A percentile compares a stretch with the other conserved stretches of the same genome.
phyloP scores from a whole-genome alignment of 1,284 basidiomycete species.

The Meripilus lineatus region DNA sequence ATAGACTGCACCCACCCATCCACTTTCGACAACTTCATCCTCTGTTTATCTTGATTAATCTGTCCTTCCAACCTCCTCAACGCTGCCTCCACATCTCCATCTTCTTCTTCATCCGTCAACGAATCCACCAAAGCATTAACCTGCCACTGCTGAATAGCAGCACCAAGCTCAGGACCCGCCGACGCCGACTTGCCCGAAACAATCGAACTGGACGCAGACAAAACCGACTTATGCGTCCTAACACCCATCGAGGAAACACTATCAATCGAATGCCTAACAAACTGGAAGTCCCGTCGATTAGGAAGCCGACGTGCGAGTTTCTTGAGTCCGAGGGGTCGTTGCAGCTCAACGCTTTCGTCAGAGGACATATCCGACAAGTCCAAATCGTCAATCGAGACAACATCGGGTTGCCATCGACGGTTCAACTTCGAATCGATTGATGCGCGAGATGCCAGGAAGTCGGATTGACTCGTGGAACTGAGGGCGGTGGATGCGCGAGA shows the following conservation, averaged over 20 bases:
- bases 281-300: constrained; percentile 71
- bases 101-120: constrained; percentile 68
- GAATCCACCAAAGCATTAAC: constrained; percentile 75
- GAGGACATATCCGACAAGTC: constrained; percentile 72
- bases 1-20: constrained; percentile 78
- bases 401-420: constrained; percentile 51
- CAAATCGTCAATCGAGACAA: constrained; percentile 70
- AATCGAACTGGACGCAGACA: constrained; percentile 38
- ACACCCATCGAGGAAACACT: constrained; percentile 76
- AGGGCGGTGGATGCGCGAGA: background rate
- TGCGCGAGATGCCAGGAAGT: background rate
- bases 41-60: constrained; percentile 66
- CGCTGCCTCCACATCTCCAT: constrained; percentile 77
- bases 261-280: constrained; percentile 59
- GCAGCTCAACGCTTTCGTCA: constrained; percentile 26
- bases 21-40: constrained; percentile 70
- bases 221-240: constrained; percentile 50
- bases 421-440: background rate
- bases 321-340: constrained; percentile 39
- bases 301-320: constrained; percentile 57
- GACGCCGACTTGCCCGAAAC: constrained; percentile 39
- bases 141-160: constrained; percentile 71
- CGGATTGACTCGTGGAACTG: background rate
- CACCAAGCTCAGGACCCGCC: constrained; percentile 36
- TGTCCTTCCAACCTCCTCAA: constrained; percentile 76